Conservation (phyloP, 2,329 filamentous ascomycete species). For the Xylaria digitata region DNA sequence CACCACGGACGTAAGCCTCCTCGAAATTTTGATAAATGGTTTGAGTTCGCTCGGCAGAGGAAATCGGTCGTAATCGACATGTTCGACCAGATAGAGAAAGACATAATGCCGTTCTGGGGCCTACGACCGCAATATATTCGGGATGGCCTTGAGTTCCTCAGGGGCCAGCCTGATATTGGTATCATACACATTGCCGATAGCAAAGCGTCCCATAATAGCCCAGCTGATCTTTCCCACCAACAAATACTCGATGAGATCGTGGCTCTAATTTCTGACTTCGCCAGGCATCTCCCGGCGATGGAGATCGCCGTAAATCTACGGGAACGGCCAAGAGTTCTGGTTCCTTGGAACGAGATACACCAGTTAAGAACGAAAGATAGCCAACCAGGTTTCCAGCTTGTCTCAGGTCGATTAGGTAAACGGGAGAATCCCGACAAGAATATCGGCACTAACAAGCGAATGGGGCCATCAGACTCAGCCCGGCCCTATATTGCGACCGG, state of each 20-base stretch:
- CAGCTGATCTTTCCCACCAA: slow-evolving; percentile 49
- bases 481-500: slow-evolving; percentile 42
- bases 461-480: slow-evolving; percentile 12
- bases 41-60: slow-evolving; percentile 76
- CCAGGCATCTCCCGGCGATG: slow-evolving; percentile 82
- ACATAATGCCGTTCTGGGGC: slow-evolving; percentile 82
- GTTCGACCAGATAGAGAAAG: slow-evolving; percentile 81
- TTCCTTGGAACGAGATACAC: slow-evolving; percentile 73
- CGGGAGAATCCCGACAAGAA: slow-evolving; percentile 32
- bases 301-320: slow-evolving; percentile 84
- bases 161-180: slow-evolving; percentile 57
- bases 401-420: slow-evolving; percentile 60
- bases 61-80: slow-evolving; percentile 80
- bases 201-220: slow-evolving; percentile 59
- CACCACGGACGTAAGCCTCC: slow-evolving; percentile 77
- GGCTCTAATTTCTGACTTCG: slow-evolving; percentile 77
- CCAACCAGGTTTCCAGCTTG: slow-evolving; percentile 57
- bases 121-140: slow-evolving; percentile 75
- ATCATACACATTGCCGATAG: slow-evolving; percentile 72
- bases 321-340: slow-evolving; percentile 77
- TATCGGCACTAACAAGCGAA: slow-evolving; percentile 11
- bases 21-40: slow-evolving; percentile 87
- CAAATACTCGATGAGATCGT: slow-evolving; percentile 59
- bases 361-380: slow-evolving; percentile 47
- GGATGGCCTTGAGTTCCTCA: slow-evolving; percentile 61